Conservation (phyloP, 2,329 filamentous ascomycete genomes). For the Ophiocordyceps camponoti-leonardi region DNA sequence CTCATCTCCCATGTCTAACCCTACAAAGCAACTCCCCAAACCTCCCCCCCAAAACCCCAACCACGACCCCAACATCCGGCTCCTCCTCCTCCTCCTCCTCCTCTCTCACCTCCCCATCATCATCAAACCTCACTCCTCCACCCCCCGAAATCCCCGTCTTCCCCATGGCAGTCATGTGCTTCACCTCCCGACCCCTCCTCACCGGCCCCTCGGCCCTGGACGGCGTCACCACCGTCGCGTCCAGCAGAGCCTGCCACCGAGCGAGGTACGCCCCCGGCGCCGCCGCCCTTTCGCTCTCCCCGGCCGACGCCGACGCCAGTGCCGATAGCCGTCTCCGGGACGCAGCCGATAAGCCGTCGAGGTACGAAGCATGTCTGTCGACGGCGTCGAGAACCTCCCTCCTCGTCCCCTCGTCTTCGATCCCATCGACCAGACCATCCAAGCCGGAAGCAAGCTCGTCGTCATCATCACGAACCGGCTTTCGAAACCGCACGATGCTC, state of each 20-base stretch:
- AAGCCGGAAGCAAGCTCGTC: not conserved
- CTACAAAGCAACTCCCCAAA: not conserved
- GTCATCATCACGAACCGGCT: slow-evolving; percentile 3
- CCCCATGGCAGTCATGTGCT: slow-evolving; percentile 21
- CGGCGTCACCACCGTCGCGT: slow-evolving; percentile 53
- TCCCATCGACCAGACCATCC: not conserved
- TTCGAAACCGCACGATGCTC: slow-evolving; percentile 37
- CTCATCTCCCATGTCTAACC: not conserved
- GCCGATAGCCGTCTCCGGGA: slow-evolving; percentile 37
- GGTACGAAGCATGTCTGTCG: slow-evolving; percentile 43
- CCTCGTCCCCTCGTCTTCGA: not conserved
- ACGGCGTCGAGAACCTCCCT: slow-evolving; percentile 29
- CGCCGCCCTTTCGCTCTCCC: slow-evolving; percentile 4
- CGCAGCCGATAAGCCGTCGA: slow-evolving; percentile 32
- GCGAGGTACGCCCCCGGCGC: slow-evolving; percentile 58
- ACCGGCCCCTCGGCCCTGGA: slow-evolving; percentile 30
- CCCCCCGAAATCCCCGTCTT: slow-evolving; percentile 21
- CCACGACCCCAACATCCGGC: not conserved
- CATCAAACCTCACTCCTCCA: too few species aligned
- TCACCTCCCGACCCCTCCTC: slow-evolving; percentile 35
- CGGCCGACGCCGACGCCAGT: slow-evolving; percentile 20
- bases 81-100: not conserved
- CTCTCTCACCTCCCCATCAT: too few species aligned
- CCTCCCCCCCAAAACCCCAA: not conserved
- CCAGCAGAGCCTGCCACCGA: slow-evolving; percentile 55